Evolutionary conservation across 768 basidiomycete species (phyloP).

Genomic region (Tylopilus balloui): DNA sequence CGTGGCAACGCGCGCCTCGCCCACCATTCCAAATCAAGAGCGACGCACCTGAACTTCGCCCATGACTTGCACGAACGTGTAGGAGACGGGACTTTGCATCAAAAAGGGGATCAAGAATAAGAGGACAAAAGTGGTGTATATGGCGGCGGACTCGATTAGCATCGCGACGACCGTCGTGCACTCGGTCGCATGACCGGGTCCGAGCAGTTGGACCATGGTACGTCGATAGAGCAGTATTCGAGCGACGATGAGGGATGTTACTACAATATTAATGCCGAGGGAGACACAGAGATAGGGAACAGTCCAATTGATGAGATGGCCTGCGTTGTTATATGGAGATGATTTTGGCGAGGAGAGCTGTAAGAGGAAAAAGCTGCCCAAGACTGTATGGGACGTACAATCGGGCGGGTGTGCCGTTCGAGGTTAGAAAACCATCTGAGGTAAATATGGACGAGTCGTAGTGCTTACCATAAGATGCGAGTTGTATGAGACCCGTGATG

Average conservation of each 20-base stretch:
- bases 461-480: slow-evolving; percentile 24
- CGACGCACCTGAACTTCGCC: slow-evolving; percentile 32
- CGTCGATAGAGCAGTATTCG: slow-evolving; percentile 28
- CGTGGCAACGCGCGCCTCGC: neutral
- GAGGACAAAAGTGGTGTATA: slow-evolving; percentile 27
- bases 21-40: neutral
- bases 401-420: too few relatives aligned
- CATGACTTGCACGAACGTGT: slow-evolving; percentile 33
- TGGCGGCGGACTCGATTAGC: slow-evolving; percentile 27
- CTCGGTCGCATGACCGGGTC: slow-evolving; percentile 22
- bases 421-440: neutral
- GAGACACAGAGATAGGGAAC: slow-evolving; percentile 27
- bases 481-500: slow-evolving; percentile 22
- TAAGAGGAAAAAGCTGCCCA: slow-evolving; percentile 23
- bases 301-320: slow-evolving; percentile 21
- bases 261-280: slow-evolving; percentile 23
- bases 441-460: neutral
- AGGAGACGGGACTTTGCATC: slow-evolving; percentile 21
- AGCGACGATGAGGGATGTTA: slow-evolving; percentile 23
- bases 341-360: slow-evolving; percentile 27
- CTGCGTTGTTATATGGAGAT: slow-evolving; percentile 22
- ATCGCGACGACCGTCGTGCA: slow-evolving; percentile 27
- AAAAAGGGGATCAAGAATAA: slow-evolving; percentile 29
- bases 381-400: slow-evolving; percentile 4
- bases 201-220: slow-evolving; percentile 13